Evolutionary conservation across 2,329 filamentous ascomycete genomes (phyloP).

Genomic region (Botrytis deweyae): DNA sequence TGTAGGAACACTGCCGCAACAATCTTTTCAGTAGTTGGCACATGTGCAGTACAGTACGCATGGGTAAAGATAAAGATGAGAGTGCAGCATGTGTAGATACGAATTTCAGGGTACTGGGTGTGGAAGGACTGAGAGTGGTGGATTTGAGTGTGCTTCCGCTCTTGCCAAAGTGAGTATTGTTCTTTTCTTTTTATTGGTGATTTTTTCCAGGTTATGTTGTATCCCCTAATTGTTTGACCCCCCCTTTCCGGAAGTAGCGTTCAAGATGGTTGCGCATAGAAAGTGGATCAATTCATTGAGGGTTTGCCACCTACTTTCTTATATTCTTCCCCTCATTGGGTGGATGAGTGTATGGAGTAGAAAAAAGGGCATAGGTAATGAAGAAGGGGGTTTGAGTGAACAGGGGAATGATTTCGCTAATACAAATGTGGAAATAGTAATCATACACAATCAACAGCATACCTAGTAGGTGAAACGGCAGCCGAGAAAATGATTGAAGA

Average conservation of each 20-base stretch:
- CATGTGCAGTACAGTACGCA: slow-evolving; percentile 1
- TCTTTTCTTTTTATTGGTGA: background rate
- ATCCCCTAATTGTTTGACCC: background rate
- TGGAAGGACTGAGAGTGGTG: slow-evolving; percentile 50
- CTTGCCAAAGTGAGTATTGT: slow-evolving; percentile 45
- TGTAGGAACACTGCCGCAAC: slow-evolving; percentile 1
- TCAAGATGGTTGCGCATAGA: background rate
- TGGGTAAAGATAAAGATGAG: slow-evolving; percentile 36
- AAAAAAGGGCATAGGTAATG: background rate
- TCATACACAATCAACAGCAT: slow-evolving; percentile 54
- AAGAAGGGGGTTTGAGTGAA: background rate
- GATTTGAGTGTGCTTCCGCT: slow-evolving; percentile 54
- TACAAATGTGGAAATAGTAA: slow-evolving; percentile 39
- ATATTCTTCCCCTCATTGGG: background rate
- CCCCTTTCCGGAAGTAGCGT: background rate
- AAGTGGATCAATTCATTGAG: background rate
- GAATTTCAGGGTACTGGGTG: slow-evolving; percentile 49
- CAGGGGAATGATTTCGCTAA: background rate
- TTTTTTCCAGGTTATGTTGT: accelerated
- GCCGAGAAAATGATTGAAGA: slow-evolving; percentile 51
- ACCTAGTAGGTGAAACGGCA: slow-evolving; percentile 51
- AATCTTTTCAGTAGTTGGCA: slow-evolving; percentile 14
- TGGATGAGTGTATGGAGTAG: too few relatives aligned
- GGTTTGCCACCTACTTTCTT: background rate
- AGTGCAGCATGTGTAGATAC: slow-evolving; percentile 49